Percentiles rank a stretch among this genome's conserved stretches.
Evolutionary conservation across 371 early-diverging fungal species (phyloP).

Genomic region (Circinella umbellata): DNA sequence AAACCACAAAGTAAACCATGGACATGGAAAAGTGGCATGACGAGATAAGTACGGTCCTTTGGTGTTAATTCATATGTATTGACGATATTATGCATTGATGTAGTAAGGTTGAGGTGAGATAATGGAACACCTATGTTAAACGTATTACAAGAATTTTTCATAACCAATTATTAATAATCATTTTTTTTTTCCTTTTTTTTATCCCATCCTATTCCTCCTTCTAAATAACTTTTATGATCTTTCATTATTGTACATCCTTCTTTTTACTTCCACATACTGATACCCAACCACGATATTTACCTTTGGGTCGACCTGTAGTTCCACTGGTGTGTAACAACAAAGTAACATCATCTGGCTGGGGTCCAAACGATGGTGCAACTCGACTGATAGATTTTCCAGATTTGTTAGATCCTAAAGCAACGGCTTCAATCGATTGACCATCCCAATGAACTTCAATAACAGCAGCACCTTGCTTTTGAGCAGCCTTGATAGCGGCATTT

Average conservation of each 20-base stretch:
- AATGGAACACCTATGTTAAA: conserved; percentile 70
- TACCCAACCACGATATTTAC: conserved; percentile 28
- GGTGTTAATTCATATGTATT: conserved; percentile 68
- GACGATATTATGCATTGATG: conserved; percentile 76
- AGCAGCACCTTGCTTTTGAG: conserved; percentile 53
- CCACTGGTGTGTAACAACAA: conserved; percentile 84
- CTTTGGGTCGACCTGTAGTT: conserved; percentile 85
- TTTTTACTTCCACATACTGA: background rate
- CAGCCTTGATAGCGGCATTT: conserved; percentile 67
- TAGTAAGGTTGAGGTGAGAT: conserved; percentile 78
- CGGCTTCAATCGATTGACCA: conserved; percentile 32
- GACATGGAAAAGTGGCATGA: conserved; percentile 95
- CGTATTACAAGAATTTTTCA: too few species aligned
- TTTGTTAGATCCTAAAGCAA: conserved; percentile 16
- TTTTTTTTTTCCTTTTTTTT: background rate
- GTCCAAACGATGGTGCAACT: conserved; percentile 24
- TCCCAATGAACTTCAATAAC: conserved; percentile 67
- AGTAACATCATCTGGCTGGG: conserved; percentile 66
- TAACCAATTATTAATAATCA: conserved; percentile 12
- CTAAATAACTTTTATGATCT: background rate
- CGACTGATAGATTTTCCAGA: conserved; percentile 7
- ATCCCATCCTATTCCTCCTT: conserved; percentile 4
- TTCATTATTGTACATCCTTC: background rate
- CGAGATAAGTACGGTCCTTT: conserved; percentile 71
- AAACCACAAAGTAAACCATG: conserved; percentile 86